Evolutionary conservation across 768 basidiomycete genomes (phyloP).

Genomic region (Suillus spraguei): DNA sequence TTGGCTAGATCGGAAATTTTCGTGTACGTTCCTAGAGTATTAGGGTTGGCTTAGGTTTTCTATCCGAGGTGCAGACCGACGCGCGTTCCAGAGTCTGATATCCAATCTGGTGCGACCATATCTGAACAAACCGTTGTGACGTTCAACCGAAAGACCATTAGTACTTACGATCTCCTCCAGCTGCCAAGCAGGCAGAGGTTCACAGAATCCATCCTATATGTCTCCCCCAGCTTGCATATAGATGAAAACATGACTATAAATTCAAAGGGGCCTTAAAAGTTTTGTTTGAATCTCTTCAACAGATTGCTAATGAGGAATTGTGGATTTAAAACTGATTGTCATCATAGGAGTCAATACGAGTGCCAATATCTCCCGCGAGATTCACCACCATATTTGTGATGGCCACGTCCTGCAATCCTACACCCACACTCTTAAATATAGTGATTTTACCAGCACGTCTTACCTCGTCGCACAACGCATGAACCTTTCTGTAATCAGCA

Average conservation of each 20-base stretch:
- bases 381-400: constrained; percentile 72
- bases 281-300: neutral
- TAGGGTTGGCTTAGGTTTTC: neutral
- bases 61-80: neutral
- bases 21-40: neutral
- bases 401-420: constrained; percentile 86
- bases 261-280: neutral
- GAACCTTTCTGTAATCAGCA: constrained; percentile 16
- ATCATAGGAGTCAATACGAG: constrained; percentile 49
- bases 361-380: constrained; percentile 61
- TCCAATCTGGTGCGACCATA: neutral
- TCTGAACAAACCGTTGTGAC: neutral
- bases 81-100: neutral
- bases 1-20: neutral
- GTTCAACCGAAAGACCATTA: neutral
- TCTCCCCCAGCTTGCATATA: neutral
- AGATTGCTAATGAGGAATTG: neutral
- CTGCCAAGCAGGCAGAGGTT: neutral
- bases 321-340: neutral
- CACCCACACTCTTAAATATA: constrained; percentile 87
- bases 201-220: neutral
- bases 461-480: constrained; percentile 16
- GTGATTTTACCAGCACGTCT: constrained; percentile 52
- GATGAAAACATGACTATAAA: neutral
- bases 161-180: neutral